phyloP scores from a whole-genome alignment of 805 yeast species.

The Metschnikowia picachoensis region DNA sequence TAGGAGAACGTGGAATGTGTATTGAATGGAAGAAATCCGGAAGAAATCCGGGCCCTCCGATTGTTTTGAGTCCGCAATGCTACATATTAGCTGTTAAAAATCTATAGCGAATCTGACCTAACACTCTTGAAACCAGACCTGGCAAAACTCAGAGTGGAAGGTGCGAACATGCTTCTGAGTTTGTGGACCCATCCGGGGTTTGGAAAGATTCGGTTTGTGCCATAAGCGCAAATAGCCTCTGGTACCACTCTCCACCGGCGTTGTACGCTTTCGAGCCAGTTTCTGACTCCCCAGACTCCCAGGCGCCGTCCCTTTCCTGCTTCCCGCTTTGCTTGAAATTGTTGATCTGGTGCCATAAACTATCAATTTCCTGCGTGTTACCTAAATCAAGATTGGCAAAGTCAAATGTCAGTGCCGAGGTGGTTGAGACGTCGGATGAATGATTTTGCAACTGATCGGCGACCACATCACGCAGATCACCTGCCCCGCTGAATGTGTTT shows the following conservation, averaged over 20 bases:
- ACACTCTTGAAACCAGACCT: too few relatives aligned
- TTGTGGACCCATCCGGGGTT: neutral
- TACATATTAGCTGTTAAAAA: too few relatives aligned
- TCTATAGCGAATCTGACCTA: too few relatives aligned
- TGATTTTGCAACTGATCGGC: neutral
- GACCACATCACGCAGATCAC: neutral
- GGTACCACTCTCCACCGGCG: constrained; percentile 4
- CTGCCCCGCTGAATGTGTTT: too few relatives aligned
- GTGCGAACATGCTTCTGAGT: too few relatives aligned
- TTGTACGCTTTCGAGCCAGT: neutral
- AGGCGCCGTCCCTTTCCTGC: neutral
- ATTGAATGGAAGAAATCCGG: too few relatives aligned
- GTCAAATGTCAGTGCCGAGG: constrained; percentile 4
- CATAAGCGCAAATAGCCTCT: constrained; percentile 6
- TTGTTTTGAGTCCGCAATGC: too few relatives aligned
- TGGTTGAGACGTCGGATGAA: constrained; percentile 2
- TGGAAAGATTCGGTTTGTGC: constrained; percentile 4
- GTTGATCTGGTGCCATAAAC: constrained; percentile 10
- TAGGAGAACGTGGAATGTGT: too few relatives aligned
- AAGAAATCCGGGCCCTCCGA: too few relatives aligned
- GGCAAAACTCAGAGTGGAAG: too few relatives aligned
- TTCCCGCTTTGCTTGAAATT: constrained; percentile 2
- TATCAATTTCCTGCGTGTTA: constrained; percentile 8
- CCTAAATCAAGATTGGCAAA: constrained; percentile 1
- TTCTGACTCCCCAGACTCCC: neutral